Percentiles rank a stretch among this genome's conserved stretches.
These are phyloP conservation scores for Bothriochloa decipiens DNA, from an alignment of 176 grass and related monocot genomes.

Conservation along the genomic window DNA sequence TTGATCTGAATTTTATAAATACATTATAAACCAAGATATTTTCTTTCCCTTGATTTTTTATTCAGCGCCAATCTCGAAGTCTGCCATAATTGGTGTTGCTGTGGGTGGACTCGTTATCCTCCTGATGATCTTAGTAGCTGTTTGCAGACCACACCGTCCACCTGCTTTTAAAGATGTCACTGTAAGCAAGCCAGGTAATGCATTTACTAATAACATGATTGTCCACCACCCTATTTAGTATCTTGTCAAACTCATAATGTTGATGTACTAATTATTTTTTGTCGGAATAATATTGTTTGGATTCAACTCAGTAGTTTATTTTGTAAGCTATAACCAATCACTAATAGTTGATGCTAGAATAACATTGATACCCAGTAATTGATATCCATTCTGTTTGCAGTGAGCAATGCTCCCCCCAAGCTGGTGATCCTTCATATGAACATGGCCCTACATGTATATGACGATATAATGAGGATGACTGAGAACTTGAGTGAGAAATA, in stretches of 20 bases:
- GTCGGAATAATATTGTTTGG: not conserved
- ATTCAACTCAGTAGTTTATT: not conserved
- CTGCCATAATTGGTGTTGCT: slow-evolving; percentile 85
- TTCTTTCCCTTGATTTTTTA: not conserved
- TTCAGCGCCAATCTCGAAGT: slow-evolving; percentile 84
- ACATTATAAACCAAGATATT: not conserved
- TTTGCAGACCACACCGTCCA: slow-evolving; percentile 71
- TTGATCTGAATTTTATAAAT: not conserved
- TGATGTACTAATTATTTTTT: not conserved
- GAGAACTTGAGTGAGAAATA: slow-evolving; percentile 98
- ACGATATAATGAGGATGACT: slow-evolving; percentile 99
- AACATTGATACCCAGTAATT: slow-evolving; percentile 21
- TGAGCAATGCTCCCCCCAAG: slow-evolving; percentile 76
- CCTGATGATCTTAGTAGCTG: slow-evolving; percentile 82
- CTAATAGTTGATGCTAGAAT: slow-evolving; percentile 22
- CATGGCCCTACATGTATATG: slow-evolving; percentile 93
- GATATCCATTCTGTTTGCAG: slow-evolving; percentile 48
- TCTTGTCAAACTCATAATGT: not conserved
- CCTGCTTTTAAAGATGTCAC: slow-evolving; percentile 76
- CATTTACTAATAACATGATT: not conserved
- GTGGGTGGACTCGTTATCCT: slow-evolving; percentile 86
- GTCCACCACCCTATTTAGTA: not conserved
- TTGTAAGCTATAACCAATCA: not conserved
- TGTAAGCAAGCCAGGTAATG: slow-evolving; percentile 84
- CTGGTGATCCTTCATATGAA: slow-evolving; percentile 99